A percentile compares a stretch with the other conserved stretches of the same genome.
These are phyloP conservation scores for Plectranthus barbatus DNA, from an alignment of 257 asterid genomes.

Conservation along the genomic window DNA sequence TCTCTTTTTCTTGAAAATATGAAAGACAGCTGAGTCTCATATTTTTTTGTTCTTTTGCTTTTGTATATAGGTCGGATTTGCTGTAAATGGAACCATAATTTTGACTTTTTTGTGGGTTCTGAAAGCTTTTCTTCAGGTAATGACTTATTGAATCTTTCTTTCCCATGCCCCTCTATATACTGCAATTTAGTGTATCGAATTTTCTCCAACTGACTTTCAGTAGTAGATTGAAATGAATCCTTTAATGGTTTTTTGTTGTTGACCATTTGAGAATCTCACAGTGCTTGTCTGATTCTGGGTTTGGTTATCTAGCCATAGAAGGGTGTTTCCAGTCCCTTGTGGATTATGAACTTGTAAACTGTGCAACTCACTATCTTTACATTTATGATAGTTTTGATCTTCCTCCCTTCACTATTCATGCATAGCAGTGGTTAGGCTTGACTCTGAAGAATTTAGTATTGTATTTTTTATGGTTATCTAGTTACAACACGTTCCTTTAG, in stretches of 20 bases:
- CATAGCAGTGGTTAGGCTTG: background rate
- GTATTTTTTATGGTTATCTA: background rate
- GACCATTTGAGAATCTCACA: background rate
- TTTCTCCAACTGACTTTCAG: background rate
- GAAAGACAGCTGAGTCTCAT: background rate
- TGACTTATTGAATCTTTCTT: background rate
- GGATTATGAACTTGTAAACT: background rate
- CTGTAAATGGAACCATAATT: constrained; percentile 77
- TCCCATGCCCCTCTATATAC: background rate
- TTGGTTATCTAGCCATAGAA: background rate
- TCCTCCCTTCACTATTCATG: background rate
- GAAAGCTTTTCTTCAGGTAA: constrained; percentile 84
- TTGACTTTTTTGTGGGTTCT: constrained; percentile 83
- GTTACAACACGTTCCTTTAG: background rate
- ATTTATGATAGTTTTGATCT: background rate
- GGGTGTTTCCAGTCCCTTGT: background rate
- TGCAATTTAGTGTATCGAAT: background rate
- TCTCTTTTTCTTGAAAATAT: background rate
- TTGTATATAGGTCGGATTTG: constrained; percentile 69
- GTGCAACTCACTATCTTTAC: background rate
- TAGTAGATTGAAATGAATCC: background rate
- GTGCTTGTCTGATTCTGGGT: background rate
- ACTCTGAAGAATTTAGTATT: background rate
- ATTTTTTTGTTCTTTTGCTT: background rate
- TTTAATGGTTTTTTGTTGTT: background rate